These are phyloP conservation scores for Tephrocybe rancida DNA, from an alignment of 768 basidiomycete genomes.

Conservation along the genomic window DNA sequence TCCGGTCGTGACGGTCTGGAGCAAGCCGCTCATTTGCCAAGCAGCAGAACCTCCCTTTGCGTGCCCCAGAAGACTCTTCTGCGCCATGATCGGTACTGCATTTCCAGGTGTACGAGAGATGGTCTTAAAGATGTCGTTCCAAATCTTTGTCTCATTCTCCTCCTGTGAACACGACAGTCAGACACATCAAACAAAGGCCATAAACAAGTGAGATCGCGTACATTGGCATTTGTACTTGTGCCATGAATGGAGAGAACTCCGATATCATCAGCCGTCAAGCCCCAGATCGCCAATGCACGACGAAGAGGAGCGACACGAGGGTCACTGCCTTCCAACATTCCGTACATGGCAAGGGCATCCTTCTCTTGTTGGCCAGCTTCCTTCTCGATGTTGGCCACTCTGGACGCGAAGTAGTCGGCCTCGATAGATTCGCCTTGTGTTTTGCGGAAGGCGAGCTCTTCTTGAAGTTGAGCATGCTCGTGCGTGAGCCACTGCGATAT, in stretches of 20 bases:
- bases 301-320: constrained; percentile 89
- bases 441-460: constrained; percentile 71
- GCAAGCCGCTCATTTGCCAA: constrained; percentile 93
- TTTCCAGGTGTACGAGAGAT: constrained; percentile 92
- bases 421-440: constrained; percentile 51
- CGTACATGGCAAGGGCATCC: constrained; percentile 90
- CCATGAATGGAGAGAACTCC: constrained; percentile 90
- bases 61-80: constrained; percentile 97
- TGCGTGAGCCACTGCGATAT: constrained; percentile 93
- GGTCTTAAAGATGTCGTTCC: constrained; percentile 92
- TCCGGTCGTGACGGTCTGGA: constrained; percentile 84
- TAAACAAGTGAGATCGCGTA: constrained; percentile 28
- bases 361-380: constrained; percentile 93
- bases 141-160: constrained; percentile 96
- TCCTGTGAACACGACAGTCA: constrained; percentile 50
- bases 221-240: constrained; percentile 85
- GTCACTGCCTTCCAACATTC: constrained; percentile 91
- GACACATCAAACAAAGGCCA: neutral
- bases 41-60: constrained; percentile 99
- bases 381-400: constrained; percentile 83
- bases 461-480: constrained; percentile 83
- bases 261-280: constrained; percentile 89
- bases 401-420: constrained; percentile 71
- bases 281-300: constrained; percentile 96
- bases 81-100: constrained; percentile 96